A percentile compares a stretch with the other conserved stretches of the same genome.
phyloP scores from a whole-genome alignment of 2,329 filamentous ascomycete genomes.

The Ophiocordyceps camponoti-leonardi region DNA sequence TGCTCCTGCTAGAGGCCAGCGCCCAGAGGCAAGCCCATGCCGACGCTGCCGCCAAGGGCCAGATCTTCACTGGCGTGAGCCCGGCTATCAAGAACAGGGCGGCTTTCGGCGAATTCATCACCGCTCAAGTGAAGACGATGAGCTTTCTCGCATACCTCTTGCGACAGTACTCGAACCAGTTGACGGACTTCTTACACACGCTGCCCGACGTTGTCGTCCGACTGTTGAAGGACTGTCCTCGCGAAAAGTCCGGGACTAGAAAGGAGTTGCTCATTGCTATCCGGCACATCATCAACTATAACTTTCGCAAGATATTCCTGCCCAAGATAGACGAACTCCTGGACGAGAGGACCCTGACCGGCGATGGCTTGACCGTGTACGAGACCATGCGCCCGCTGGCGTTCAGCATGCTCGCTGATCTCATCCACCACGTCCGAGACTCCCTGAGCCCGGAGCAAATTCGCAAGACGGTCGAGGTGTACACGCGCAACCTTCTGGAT shows the following conservation, averaged over 20 bases:
- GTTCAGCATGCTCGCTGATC: constrained; percentile 94
- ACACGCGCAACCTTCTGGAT: constrained; percentile 89
- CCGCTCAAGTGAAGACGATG: constrained; percentile 97
- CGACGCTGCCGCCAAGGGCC: constrained; percentile 62
- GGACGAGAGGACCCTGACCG: constrained; percentile 85
- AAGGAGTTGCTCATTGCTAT: constrained; percentile 96
- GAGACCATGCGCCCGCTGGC: constrained; percentile 91
- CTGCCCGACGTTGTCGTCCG: constrained; percentile 83
- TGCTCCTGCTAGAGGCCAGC: constrained; percentile 74
- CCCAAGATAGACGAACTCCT: constrained; percentile 88
- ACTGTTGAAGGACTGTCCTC: constrained; percentile 79
- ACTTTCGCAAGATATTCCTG: constrained; percentile 88
- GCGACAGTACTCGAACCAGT: constrained; percentile 68
- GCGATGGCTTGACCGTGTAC: constrained; percentile 89
- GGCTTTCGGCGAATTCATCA: constrained; percentile 95
- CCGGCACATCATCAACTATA: constrained; percentile 97
- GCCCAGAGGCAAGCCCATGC: constrained; percentile 84
- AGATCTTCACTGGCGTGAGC: constrained; percentile 83
- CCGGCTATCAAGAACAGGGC: constrained; percentile 84
- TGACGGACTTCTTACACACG: constrained; percentile 73
- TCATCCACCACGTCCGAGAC: constrained; percentile 93
- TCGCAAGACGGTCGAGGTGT: constrained; percentile 87
- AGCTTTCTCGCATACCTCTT: constrained; percentile 91
- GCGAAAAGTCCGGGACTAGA: constrained; percentile 81
- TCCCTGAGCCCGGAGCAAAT: constrained; percentile 82